These are phyloP conservation scores for Roridomyces roridus DNA, from an alignment of 768 basidiomycete species.

Conservation along the genomic window DNA sequence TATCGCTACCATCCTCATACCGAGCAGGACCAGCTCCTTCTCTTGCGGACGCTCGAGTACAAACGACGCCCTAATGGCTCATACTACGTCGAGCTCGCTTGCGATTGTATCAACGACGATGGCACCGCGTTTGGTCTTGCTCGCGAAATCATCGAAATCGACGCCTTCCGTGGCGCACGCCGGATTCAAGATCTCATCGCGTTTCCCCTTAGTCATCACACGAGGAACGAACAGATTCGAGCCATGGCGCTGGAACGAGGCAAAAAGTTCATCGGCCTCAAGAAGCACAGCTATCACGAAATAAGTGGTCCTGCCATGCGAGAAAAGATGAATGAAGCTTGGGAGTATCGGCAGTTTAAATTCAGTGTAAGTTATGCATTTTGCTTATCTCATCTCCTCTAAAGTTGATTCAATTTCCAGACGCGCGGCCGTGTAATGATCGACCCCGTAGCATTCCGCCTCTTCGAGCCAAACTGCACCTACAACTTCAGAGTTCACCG, in stretches of 20 bases:
- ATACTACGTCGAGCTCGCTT: constrained; percentile 1
- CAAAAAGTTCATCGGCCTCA: constrained; percentile 10
- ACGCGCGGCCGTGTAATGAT: constrained; percentile 35
- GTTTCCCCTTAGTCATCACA: constrained; percentile 25
- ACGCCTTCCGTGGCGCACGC: constrained; percentile 25
- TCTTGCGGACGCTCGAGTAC: constrained; percentile 15
- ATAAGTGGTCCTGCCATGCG: constrained; percentile 22
- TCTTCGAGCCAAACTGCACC: constrained; percentile 26
- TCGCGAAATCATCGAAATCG: constrained; percentile 8
- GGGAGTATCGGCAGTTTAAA: background rate
- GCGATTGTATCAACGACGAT: constrained; percentile 26
- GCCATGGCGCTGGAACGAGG: constrained; percentile 18
- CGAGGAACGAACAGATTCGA: constrained; percentile 6
- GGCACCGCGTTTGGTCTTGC: constrained; percentile 24
- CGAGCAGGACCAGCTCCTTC: constrained; percentile 20
- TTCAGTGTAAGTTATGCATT: constrained; percentile 3
- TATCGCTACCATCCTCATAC: constrained; percentile 20
- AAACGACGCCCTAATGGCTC: background rate
- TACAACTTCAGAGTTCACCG: constrained; percentile 25
- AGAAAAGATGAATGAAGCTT: constrained; percentile 5
- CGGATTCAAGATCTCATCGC: constrained; percentile 23
- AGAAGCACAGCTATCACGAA: constrained; percentile 19
- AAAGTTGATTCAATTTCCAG: constrained; percentile 7
- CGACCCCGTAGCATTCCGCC: constrained; percentile 28
- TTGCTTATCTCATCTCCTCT: too few species aligned